Base-by-base conservation (phyloP, 1,139 yeast genomes). In the Magnusiomyces tetraspermus region DNA sequence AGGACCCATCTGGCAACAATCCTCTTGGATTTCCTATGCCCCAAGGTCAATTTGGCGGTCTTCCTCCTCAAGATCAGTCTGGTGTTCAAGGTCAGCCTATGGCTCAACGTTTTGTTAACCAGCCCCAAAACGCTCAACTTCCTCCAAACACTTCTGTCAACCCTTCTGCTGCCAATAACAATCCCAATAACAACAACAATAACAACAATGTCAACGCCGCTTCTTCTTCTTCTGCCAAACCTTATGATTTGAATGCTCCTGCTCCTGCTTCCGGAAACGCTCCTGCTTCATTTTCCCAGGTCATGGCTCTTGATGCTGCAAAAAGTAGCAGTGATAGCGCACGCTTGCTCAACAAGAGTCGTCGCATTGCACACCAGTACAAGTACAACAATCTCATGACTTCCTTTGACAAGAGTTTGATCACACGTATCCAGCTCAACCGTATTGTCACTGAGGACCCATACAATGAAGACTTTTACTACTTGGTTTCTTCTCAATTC, bases 381-480 rank as follows among this genome's bases (percentile, higher is more conserved):
- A 83, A 80, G 64, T 86, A 84, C 71, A 85, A 95, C 28, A 97
- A 97, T 56, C 80, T 92, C 59, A 92, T 92, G 98, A 87, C 90
- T 61, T 95, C 96, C 56, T 86, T 90, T 72, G 98, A 92, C 68
- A 90, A 90, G 72, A 96, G 90, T 70, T 89, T 88, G 64, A 92
- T 92, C 51, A 87, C 96, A 50, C 79, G 97, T 66, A 85, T 90
- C 66, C 98, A 94, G 70, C 77, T 92, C 59, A 89, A 96, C 48
- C 97, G 90, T 67, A 85, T 92, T 70, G 97, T 92, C 47, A 86
- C 97, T 21, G 97, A 90, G 55, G 98, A 94, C 68, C 98, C 98
- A 11, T 88, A 86, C 68, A 89, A 88, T 64, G 98, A 92, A 68
- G 98, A 94, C 71, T 94, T 92, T 64, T 92, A 92, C 67, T 89